A percentile compares a stretch with the other conserved stretches of the same genome.
These are phyloP conservation scores for Aspergillus wentii DNA, from an alignment of 495 filamentous ascomycete species.

Conservation along the genomic window DNA sequence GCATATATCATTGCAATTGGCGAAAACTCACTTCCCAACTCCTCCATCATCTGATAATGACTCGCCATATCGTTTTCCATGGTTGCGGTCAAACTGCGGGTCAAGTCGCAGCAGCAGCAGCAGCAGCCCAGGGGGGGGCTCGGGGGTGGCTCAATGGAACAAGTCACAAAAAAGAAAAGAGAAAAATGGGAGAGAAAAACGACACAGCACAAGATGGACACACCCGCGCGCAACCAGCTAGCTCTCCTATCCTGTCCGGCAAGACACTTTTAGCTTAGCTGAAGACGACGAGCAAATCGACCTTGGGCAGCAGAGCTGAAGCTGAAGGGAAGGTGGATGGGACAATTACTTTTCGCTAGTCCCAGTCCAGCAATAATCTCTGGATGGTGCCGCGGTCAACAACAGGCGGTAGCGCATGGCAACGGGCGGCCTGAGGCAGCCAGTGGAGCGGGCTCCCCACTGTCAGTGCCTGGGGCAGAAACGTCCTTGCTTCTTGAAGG, in stretches of 20 bases:
- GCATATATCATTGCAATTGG: conserved; percentile 5
- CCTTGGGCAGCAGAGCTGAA: too few relatives aligned
- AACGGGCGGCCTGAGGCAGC: conserved; percentile 27
- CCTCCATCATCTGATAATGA: conserved; percentile 86
- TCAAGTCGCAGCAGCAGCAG: not conserved
- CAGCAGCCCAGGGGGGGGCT: conserved; percentile 6
- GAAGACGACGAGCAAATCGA: conserved; percentile 8
- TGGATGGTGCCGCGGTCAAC: too few relatives aligned
- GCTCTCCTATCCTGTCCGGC: conserved; percentile 9
- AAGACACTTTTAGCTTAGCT: conserved; percentile 10
- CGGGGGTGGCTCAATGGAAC: too few relatives aligned
- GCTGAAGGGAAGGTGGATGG: too few relatives aligned
- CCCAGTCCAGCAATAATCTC: too few relatives aligned
- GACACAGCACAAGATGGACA: conserved; percentile 5
- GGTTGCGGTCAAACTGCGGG: conserved; percentile 13
- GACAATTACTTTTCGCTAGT: too few relatives aligned
- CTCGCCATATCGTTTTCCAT: conserved; percentile 64
- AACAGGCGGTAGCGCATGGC: conserved; percentile 38
- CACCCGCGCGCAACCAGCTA: conserved; percentile 9
- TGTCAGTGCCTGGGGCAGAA: conserved; percentile 3
- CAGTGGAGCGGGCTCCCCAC: conserved; percentile 5
- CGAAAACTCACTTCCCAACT: conserved; percentile 71
- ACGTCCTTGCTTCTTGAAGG: too few relatives aligned
- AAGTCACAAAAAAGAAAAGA: conserved; percentile 1
- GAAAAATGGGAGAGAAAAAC: conserved; percentile 10